phyloP scores from a whole-genome alignment of 78 protist genomes.

The Dictyostelium citrinum region DNA sequence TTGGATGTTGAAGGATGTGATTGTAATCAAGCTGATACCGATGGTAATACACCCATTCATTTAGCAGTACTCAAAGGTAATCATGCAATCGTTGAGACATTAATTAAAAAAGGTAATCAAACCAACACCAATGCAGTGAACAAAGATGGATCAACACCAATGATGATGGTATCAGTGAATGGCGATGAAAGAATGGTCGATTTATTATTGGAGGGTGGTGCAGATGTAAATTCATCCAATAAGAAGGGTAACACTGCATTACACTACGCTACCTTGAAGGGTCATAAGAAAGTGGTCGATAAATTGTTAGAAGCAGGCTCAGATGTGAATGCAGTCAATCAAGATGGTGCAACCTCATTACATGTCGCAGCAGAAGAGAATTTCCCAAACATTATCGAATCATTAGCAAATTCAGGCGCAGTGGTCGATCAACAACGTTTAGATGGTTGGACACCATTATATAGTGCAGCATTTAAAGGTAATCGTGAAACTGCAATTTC shows the following conservation, averaged over 20 bases:
- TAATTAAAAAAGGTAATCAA: not conserved
- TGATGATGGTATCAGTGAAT: constrained; percentile 71
- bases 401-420: constrained; percentile 59
- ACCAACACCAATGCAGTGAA: constrained; percentile 44
- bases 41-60: constrained; percentile 59
- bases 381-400: constrained; percentile 45
- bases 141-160: constrained; percentile 65
- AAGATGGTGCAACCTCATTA: constrained; percentile 66
- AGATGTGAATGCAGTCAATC: constrained; percentile 61
- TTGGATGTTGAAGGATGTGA: not conserved
- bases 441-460: constrained; percentile 77
- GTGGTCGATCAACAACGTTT: constrained; percentile 35
- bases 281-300: constrained; percentile 61
- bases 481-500: constrained; percentile 53
- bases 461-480: constrained; percentile 62
- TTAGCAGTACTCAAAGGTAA: constrained; percentile 16
- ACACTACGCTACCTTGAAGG: constrained; percentile 56
- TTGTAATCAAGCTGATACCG: not conserved
- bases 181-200: constrained; percentile 67
- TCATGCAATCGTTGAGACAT: not conserved
- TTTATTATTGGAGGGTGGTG: constrained; percentile 11
- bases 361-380: constrained; percentile 74
- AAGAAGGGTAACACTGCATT: constrained; percentile 71
- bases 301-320: constrained; percentile 57
- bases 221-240: constrained; percentile 48